These are phyloP conservation scores for Scheffersomyces insectosa DNA, from an alignment of 1,139 yeast species.

Conservation along the genomic window DNA sequence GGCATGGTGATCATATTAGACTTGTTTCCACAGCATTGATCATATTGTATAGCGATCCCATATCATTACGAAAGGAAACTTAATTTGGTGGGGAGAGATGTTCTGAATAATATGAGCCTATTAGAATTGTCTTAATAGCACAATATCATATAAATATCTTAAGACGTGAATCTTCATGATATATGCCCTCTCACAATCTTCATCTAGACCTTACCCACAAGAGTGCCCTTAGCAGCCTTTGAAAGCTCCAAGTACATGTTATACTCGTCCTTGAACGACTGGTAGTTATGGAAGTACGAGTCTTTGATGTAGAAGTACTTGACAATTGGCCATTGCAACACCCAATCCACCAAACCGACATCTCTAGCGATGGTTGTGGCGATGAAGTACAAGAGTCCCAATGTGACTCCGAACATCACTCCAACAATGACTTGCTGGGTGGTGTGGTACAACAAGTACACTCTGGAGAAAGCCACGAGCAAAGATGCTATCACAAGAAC, in stretches of 20 bases:
- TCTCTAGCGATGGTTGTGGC: slow-evolving; percentile 55
- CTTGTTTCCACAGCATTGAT: too few relatives aligned
- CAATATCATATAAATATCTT: too few relatives aligned
- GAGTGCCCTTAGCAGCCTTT: too few relatives aligned
- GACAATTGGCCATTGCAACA: slow-evolving; percentile 50
- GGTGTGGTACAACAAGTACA: slow-evolving; percentile 78
- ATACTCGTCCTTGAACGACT: slow-evolving; percentile 41
- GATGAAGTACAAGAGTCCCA: slow-evolving; percentile 62
- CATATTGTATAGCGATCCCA: too few relatives aligned
- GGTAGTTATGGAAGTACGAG: slow-evolving; percentile 47
- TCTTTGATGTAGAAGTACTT: slow-evolving; percentile 57
- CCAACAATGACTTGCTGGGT: slow-evolving; percentile 76
- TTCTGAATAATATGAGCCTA: too few relatives aligned
- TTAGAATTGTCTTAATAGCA: too few relatives aligned
- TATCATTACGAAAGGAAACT: too few relatives aligned
- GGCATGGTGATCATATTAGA: too few relatives aligned
- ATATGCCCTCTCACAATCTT: too few relatives aligned
- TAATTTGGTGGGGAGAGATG: too few relatives aligned
- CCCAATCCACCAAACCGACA: slow-evolving; percentile 60
- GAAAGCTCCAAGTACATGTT: slow-evolving; percentile 10
- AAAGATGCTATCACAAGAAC: slow-evolving; percentile 31
- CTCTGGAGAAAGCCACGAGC: slow-evolving; percentile 71
- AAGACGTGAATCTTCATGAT: too few relatives aligned
- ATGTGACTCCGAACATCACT: slow-evolving; percentile 54
- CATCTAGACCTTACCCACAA: too few relatives aligned